phyloP scores from a whole-genome alignment of 2,329 filamentous ascomycete species.

The Sclerotinia minor region DNA sequence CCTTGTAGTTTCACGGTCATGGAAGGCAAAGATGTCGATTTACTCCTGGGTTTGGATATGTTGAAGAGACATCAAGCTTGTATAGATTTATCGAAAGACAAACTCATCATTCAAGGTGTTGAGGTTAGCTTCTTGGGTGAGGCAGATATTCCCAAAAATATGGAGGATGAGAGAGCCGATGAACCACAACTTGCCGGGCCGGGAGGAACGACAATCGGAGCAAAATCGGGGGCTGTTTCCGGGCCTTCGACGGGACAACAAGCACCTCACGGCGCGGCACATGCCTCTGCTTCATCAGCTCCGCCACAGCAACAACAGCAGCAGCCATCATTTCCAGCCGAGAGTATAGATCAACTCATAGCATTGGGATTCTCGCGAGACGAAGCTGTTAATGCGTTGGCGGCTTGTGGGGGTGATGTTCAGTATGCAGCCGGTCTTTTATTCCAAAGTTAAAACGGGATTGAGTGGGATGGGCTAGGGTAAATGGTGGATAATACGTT shows the following conservation, averaged over 20 bases:
- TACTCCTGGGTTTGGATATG: conserved; percentile 94
- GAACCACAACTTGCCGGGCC: conserved; percentile 85
- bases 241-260: conserved; percentile 42
- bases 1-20: conserved; percentile 98
- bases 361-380: conserved; percentile 75
- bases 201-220: conserved; percentile 85
- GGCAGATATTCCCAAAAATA: conserved; percentile 86
- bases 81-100: conserved; percentile 83
- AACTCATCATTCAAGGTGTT: conserved; percentile 82
- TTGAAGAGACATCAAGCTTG: conserved; percentile 91
- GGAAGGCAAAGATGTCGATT: conserved; percentile 95
- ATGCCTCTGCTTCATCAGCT: conserved; percentile 25
- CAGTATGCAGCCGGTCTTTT: conserved; percentile 85
- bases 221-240: conserved; percentile 74
- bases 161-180: conserved; percentile 68
- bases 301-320: conserved; percentile 30
- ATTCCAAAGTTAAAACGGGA: conserved; percentile 51
- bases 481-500: conserved; percentile 3
- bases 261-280: conserved; percentile 23
- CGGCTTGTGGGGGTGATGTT: conserved; percentile 81
- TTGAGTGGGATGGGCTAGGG: background rate
- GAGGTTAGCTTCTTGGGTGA: conserved; percentile 90
- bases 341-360: conserved; percentile 73
- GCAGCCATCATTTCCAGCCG: conserved; percentile 47
- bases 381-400: conserved; percentile 76